Percentiles rank a stretch among this genome's conserved stretches.
Conservation (phyloP, 139 green algal species). For the Deuterostichococcus epilithicus region DNA sequence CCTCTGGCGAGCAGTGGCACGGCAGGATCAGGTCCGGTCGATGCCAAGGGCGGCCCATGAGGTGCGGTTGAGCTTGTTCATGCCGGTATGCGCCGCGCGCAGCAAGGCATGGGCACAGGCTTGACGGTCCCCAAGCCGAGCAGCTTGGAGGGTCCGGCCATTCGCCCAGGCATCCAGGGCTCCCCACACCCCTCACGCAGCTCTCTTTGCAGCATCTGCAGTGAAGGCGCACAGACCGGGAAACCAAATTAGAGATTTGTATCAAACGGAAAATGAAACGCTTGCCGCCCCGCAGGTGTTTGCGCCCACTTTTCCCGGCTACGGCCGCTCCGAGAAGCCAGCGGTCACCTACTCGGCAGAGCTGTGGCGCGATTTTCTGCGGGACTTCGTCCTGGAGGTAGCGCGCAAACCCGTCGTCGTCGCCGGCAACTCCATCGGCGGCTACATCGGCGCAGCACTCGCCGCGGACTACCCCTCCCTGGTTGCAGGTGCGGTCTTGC, state of each 20-base stretch:
- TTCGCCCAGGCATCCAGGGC: too few relatives aligned
- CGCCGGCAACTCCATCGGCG: slow-evolving; percentile 96
- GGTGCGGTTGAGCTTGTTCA: too few relatives aligned
- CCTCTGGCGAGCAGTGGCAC: slow-evolving; percentile 89
- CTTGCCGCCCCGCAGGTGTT: slow-evolving; percentile 49
- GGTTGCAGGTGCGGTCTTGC: slow-evolving; percentile 17
- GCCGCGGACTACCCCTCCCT: slow-evolving; percentile 62
- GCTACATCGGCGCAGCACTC: slow-evolving; percentile 69
- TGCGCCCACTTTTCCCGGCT: slow-evolving; percentile 74
- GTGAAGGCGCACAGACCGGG: too few relatives aligned
- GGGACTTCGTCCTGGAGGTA: slow-evolving; percentile 72
- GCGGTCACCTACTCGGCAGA: slow-evolving; percentile 76
- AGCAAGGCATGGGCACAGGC: too few relatives aligned
- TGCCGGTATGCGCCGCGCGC: too few relatives aligned
- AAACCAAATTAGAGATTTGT: too few relatives aligned
- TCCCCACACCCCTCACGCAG: too few relatives aligned
- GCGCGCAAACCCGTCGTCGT: slow-evolving; percentile 74
- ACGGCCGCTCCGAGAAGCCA: slow-evolving; percentile 85
- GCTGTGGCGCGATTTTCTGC: slow-evolving; percentile 76
- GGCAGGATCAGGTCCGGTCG: slow-evolving; percentile 58
- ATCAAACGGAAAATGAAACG: slow-evolving; percentile 36
- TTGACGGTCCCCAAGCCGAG: too few relatives aligned
- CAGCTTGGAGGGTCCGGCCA: too few relatives aligned
- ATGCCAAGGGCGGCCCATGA: slow-evolving; percentile 65
- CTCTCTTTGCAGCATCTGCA: too few relatives aligned